Evolutionary conservation across 805 yeast genomes (phyloP).

Genomic region (Grigorovia jiainica): DNA sequence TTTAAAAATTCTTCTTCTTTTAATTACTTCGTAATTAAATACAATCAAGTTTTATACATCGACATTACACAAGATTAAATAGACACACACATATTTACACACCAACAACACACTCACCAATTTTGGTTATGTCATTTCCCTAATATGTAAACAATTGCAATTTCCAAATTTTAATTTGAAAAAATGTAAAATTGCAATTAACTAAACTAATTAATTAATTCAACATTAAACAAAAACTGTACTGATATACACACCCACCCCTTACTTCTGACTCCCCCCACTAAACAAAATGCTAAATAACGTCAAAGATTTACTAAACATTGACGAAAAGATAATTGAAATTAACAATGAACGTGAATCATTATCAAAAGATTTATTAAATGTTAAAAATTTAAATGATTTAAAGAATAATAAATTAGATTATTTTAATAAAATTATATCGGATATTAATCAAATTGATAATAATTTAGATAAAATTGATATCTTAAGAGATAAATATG

Average conservation of each 20-base stretch:
- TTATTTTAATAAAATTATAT: slow-evolving; percentile 9
- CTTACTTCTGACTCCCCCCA: not conserved
- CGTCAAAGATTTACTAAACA: slow-evolving; percentile 19
- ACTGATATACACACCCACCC: not conserved
- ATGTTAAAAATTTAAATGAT: slow-evolving; percentile 6
- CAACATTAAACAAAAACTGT: not conserved
- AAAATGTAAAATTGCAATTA: no score
- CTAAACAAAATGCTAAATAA: slow-evolving; percentile 5
- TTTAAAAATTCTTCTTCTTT: no score
- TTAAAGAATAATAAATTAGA: slow-evolving; percentile 2
- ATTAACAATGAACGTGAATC: slow-evolving; percentile 17
- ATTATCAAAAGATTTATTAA: slow-evolving; percentile 13
- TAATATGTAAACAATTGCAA: no score
- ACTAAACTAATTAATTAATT: no score
- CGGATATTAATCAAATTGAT: slow-evolving; percentile 13
- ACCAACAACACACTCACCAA: no score
- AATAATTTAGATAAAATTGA: slow-evolving; percentile 8
- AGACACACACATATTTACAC: no score
- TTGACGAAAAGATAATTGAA: slow-evolving; percentile 20
- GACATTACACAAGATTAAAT: no score
- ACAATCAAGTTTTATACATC: no score
- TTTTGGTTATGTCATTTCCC: no score
- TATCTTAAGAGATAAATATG: slow-evolving; percentile 16
- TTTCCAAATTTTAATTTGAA: not conserved
- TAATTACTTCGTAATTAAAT: no score